Base-by-base conservation (phyloP, 768 basidiomycete species). In the Podaxis carcinomalis region DNA sequence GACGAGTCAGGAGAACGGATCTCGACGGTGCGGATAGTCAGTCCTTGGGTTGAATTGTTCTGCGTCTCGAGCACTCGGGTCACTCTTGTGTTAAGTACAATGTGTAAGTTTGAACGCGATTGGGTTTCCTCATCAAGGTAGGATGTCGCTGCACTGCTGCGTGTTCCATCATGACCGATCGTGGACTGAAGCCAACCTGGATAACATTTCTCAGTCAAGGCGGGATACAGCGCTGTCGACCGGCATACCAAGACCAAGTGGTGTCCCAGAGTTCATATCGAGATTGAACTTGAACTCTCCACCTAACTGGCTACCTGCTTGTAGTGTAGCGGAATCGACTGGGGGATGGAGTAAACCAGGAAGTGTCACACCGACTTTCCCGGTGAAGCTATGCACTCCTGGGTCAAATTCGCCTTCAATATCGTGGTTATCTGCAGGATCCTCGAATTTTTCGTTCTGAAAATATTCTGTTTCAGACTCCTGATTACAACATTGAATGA, bases 71-170 rank as follows among this genome's bases (percentile, higher is more conserved):
- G 60, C 13, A 72, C 54, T 14, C 67, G 65, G 4, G 66, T 66
- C 4, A 70, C 73, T 35, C 67, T 66, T 0, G 72, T 70, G 51
- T 72, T 66, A 4, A 72, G 36, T 3, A 77, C 42, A n/a, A 77
- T 66, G 37, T 73, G 61, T 16, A 77, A 49, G 56, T 77, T 77
- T n/a, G 46, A 27, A 4, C 74, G 68, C 0, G 44, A 51, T 5
- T 67, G 54, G 35, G 68, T 66, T n/a, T 69, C 60, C 1, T 63
- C 47, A 0, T 61, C 63, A 21, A 72, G 67, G 55, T 72, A 72
- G 1, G 68, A 63, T 16, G 66, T 69, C 2, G 71, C 68, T 10
- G 71, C 57, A 46, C 69, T 70, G 46, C 69, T 70, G 40, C 71
- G 61, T 9, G 59, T 57, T 23, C 68, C 68, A 52, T 67, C 61